These are phyloP conservation scores for Phytopythium oedochilum DNA, from an alignment of 352 stramenopile species.

Conservation along the genomic window DNA sequence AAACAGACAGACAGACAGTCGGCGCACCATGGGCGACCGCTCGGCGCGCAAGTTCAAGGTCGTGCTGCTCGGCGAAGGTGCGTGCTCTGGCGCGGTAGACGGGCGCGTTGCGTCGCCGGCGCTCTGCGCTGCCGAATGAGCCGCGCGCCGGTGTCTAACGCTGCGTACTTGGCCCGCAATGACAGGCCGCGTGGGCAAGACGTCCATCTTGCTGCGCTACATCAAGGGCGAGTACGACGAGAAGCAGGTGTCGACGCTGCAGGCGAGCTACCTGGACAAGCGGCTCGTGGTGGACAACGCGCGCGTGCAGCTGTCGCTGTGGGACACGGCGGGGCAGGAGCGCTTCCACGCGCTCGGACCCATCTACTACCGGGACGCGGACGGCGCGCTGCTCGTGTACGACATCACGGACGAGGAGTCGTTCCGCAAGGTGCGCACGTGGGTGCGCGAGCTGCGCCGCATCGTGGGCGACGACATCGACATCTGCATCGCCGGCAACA, in stretches of 20 bases:
- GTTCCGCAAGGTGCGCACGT: conserved; percentile 91
- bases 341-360: conserved; percentile 84
- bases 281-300: conserved; percentile 78
- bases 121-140: background rate
- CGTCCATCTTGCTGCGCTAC: conserved; percentile 92
- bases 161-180: background rate
- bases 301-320: conserved; percentile 80
- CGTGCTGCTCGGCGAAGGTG: conserved; percentile 82
- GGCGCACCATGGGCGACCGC: conserved; percentile 40
- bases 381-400: conserved; percentile 89
- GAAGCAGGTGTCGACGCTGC: conserved; percentile 88
- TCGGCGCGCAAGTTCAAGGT: conserved; percentile 83
- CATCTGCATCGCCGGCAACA: conserved; percentile 92
- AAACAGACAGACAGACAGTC: background rate
- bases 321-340: conserved; percentile 87
- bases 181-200: conserved; percentile 92
- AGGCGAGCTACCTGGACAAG: conserved; percentile 94
- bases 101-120: background rate
- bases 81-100: background rate
- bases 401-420: conserved; percentile 91
- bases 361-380: conserved; percentile 90
- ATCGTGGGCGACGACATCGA: conserved; percentile 90
- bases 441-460: conserved; percentile 89
- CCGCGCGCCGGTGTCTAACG: background rate
- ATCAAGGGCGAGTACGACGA: conserved; percentile 93